These are phyloP conservation scores for Alternaria rosae DNA, from an alignment of 2,329 filamentous ascomycete species.

Conservation along the genomic window DNA sequence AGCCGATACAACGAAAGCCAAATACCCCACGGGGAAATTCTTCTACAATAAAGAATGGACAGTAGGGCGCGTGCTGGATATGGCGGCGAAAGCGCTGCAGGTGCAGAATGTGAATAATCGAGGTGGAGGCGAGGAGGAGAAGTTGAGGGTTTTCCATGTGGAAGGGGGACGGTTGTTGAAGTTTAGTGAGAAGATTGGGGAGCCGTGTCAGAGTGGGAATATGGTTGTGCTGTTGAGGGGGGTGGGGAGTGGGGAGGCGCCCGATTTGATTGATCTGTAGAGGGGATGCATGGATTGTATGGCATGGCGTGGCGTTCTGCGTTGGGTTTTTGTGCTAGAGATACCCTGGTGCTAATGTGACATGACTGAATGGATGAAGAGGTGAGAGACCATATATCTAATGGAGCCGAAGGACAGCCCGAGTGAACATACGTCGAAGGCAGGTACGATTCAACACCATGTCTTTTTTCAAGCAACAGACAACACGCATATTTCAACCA, in stretches of 20 bases:
- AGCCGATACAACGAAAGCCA: constrained; percentile 81
- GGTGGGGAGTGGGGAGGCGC: constrained; percentile 74
- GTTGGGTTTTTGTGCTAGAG: constrained; percentile 9
- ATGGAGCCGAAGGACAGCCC: background rate
- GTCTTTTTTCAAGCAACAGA: background rate
- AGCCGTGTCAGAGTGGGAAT: constrained; percentile 78
- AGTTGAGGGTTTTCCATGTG: constrained; percentile 88
- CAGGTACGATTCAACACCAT: background rate
- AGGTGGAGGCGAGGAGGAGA: constrained; percentile 76
- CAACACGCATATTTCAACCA: background rate
- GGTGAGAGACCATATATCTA: background rate
- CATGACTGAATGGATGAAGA: background rate
- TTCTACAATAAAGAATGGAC: constrained; percentile 75
- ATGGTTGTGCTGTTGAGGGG: constrained; percentile 89
- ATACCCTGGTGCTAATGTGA: constrained; percentile 18
- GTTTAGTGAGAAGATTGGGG: constrained; percentile 85
- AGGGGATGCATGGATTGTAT: background rate
- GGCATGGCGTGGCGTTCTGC: constrained; percentile 1
- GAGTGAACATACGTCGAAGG: background rate
- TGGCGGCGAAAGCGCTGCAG: constrained; percentile 77
- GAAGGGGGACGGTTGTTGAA: constrained; percentile 87
- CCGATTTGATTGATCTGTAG: constrained; percentile 70
- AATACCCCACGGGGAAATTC: constrained; percentile 71
- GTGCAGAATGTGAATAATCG: constrained; percentile 86
- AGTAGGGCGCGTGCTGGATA: constrained; percentile 82